Evolutionary conservation across 129 eudicot species (phyloP), one percentile per base, ranked within the genome.

Genomic region (Flaveria sonorensis): DNA sequence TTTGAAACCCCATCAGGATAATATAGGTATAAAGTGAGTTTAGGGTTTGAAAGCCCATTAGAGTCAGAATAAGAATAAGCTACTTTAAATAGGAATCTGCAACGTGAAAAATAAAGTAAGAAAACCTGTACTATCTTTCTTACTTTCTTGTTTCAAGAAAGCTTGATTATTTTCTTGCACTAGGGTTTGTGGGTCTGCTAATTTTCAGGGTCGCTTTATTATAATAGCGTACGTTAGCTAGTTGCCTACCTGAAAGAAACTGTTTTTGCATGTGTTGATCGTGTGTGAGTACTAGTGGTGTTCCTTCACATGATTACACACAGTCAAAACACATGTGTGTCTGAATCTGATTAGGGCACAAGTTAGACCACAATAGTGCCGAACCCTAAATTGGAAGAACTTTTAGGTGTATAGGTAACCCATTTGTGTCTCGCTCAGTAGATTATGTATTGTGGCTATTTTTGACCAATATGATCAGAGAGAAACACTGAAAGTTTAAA

Each of bases 301-400:
- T 45, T 28, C 57, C 48, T 75, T n/a, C 71, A 24, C n/a, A 19
- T 39, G 32, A 56, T 6, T 20, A 73, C 32, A 45, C 9, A 43
- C 12, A 46, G 60, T 45, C 48, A 46, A 62, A 20, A 47, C 3
- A 28, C 20, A 48, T 70, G 20, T 56, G 32, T 57, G 53, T 56
- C 18, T 15, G 55, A 61, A 73, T 74, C 70, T 39, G 66, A 53
- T 72, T 73, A 73, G 77, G 77, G 53, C 68, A 73, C 68, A 57
- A 24, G 65, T 6, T 59, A 36, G 77, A 70, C 60, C 43, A 24
- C 23, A 45, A 57, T 45, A 57, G 56, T 57, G 30, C 50, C 63
- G 55, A 59, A 73, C 43, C 64, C 36, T 57, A 57, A 57, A 57
- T 73, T 21, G 28, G 57, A 59, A 0, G 13, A 45, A 45, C 50